Evolutionary conservation across 179 eudicot species (phyloP).

Genomic region (Dionaea muscipula): DNA sequence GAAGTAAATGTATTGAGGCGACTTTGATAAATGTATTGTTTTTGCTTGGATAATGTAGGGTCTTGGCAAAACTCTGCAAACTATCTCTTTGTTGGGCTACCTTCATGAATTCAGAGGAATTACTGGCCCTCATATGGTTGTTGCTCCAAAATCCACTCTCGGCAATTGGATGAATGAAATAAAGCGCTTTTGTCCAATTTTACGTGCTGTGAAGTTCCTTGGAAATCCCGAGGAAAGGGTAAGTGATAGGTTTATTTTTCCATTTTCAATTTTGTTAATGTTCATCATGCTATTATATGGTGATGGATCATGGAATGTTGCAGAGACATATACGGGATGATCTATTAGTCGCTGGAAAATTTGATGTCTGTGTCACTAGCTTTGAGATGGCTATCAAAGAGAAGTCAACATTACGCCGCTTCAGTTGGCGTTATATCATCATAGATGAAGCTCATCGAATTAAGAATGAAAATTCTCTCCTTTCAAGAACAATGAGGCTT

Average conservation of each 20-base stretch:
- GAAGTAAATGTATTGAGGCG: background rate
- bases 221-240: constrained; percentile 96
- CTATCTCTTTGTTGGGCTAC: constrained; percentile 81
- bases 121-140: constrained; percentile 97
- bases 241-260: constrained; percentile 8
- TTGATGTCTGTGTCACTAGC: constrained; percentile 97
- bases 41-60: constrained; percentile 32
- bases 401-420: constrained; percentile 66
- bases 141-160: constrained; percentile 91
- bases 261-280: background rate
- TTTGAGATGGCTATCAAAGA: constrained; percentile 98
- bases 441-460: constrained; percentile 99
- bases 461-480: constrained; percentile 92
- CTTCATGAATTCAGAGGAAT: constrained; percentile 88
- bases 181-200: constrained; percentile 67
- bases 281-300: background rate
- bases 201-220: constrained; percentile 78
- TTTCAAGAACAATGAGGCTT: constrained; percentile 89
- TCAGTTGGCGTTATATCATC: constrained; percentile 94
- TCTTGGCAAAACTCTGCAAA: constrained; percentile 92
- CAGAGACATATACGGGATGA: constrained; percentile 82
- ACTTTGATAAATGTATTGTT: background rate
- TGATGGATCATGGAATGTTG: constrained; percentile 1
- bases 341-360: constrained; percentile 79
- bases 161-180: constrained; percentile 99